Evolutionary conservation across 805 yeast genomes (phyloP), one percentile per base, ranked within the genome.

Genomic region (Teunomyces cretensis): DNA sequence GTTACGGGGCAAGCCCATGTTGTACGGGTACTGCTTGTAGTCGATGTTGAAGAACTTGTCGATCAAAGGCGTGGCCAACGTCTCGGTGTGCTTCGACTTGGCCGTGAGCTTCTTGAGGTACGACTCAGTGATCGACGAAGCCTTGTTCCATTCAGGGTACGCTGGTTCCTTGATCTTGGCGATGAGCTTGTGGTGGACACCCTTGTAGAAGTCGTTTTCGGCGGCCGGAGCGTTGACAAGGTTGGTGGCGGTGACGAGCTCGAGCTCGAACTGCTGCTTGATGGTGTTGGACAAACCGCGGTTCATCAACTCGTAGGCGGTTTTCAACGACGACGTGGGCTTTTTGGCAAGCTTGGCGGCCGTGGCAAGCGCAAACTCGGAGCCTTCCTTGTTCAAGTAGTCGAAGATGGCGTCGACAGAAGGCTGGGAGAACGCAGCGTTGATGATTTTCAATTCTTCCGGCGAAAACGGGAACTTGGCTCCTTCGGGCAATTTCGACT

Each of bases 1-100:
- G 64, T 86, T 88, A 9, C 80, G 72, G 42, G 98, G 98, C 53
- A 94, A 74, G 26, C 96, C 96, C 76, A 81, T 85, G 57, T 79
- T 68, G 68, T 72, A 79, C 30, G 90, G 89, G 52, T 80, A 80
- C 15, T 61, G 51, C 33, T 59, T 60, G 61, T 59, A 72, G 56
- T 68, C 67, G 28, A 75, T 61, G 35, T 69, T 69, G 44, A 70
- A 65, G 52, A 61, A 74, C 39, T 60, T 58, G 9, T 69, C 55
- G 50, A 78, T 67, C 47, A 70, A 65, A 9, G 78, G 70, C 7
- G 52, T 42, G 4, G 60, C 54, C 42, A 74, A 62, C 26, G 35
- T 41, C 43, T 61, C 60, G 30, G 60, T 42, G 30, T 61, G 53
- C 16, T 53, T 44, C 1, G 73, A 61, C 13, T 48, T 35, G 1